phyloP scores from a whole-genome alignment of 768 basidiomycete genomes.

The Chalciporus pseudorubinellus region DNA sequence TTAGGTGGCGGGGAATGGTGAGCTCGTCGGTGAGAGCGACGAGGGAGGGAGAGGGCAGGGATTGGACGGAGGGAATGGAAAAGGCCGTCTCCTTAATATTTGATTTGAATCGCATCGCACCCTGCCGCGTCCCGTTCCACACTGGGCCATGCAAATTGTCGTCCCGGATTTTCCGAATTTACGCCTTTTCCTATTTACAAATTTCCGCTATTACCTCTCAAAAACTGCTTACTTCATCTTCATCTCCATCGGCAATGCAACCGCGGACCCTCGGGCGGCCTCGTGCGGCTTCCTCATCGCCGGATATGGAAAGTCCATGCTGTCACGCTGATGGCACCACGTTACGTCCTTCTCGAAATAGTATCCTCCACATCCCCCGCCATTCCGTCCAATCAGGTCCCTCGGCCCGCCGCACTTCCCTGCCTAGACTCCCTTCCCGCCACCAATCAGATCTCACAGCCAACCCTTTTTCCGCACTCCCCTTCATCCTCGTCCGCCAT shows the following conservation, averaged over 20 bases:
- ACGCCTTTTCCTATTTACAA: slow-evolving; percentile 26
- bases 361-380: slow-evolving; percentile 23
- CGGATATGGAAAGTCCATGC: slow-evolving; percentile 20
- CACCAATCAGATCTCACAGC: background rate
- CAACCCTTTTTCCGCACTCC: background rate
- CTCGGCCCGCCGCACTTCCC: slow-evolving; percentile 18
- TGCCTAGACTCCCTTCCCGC: background rate
- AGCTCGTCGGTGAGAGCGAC: slow-evolving; percentile 23
- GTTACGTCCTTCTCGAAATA: slow-evolving; percentile 21
- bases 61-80: slow-evolving; percentile 22
- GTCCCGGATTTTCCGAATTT: slow-evolving; percentile 31
- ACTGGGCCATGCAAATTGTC: slow-evolving; percentile 8
- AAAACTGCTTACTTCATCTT: slow-evolving; percentile 28
- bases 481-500: slow-evolving; percentile 5
- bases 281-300: too few species aligned
- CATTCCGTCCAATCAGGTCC: background rate
- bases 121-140: slow-evolving; percentile 19
- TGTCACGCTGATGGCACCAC: slow-evolving; percentile 25
- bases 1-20: slow-evolving; percentile 1
- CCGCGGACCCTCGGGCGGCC: slow-evolving; percentile 34
- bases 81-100: slow-evolving; percentile 39
- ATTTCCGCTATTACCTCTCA: slow-evolving; percentile 32
- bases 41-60: slow-evolving; percentile 23
- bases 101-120: slow-evolving; percentile 39
- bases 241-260: slow-evolving; percentile 27